phyloP scores from a whole-genome alignment of 2,329 filamentous ascomycete genomes.

The Paraphoma chrysanthemicola region DNA sequence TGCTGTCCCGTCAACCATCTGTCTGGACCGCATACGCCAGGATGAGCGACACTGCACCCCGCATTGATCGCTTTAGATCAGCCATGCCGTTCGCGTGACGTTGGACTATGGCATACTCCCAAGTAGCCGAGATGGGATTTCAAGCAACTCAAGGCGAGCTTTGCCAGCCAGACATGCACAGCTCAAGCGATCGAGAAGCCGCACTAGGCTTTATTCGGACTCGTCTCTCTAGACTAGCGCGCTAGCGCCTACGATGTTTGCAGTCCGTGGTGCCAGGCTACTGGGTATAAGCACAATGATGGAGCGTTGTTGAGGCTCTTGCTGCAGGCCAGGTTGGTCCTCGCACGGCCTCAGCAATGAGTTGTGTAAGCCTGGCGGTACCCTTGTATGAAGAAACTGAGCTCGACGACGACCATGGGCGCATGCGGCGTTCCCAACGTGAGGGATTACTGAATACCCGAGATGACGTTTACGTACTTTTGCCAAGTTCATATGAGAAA shows the following conservation, averaged over 20 bases:
- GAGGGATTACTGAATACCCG: background rate
- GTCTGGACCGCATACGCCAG: background rate
- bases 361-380: constrained; percentile 1
- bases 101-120: background rate
- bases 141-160: constrained; percentile 9
- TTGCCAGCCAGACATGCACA: constrained; percentile 1
- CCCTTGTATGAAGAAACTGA: background rate
- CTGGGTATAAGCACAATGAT: constrained; percentile 12
- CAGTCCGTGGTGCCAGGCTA: constrained; percentile 13
- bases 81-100: background rate
- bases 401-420: constrained; percentile 2
- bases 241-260: constrained; percentile 5
- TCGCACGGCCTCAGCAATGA: constrained; percentile 12
- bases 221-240: constrained; percentile 9
- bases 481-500: background rate
- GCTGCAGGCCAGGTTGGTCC: constrained; percentile 9
- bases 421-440: constrained; percentile 13
- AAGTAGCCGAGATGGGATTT: background rate
- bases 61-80: constrained; percentile 1
- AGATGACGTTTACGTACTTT: background rate
- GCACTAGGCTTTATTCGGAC: constrained; percentile 5
- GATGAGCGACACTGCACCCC: constrained; percentile 3
- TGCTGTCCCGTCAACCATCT: background rate
- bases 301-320: constrained; percentile 20
- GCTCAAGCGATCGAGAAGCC: constrained; percentile 3